Conservation (phyloP, 2,329 filamentous ascomycete species). For the Lachnellula cervina region DNA sequence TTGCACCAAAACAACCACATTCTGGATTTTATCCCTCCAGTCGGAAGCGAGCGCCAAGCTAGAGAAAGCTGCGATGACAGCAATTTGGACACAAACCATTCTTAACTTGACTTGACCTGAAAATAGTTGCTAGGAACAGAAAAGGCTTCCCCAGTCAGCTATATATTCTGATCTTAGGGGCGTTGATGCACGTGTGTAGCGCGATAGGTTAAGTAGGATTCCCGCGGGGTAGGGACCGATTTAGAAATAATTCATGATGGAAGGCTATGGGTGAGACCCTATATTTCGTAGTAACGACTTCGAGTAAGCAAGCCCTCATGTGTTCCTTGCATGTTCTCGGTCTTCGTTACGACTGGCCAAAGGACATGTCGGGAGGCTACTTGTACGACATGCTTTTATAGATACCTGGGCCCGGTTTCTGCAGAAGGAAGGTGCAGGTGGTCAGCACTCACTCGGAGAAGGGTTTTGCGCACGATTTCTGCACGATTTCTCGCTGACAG, state of each 20-base stretch:
- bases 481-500: not conserved
- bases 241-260: no score
- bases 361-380: not conserved
- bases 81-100: slow-evolving; percentile 12
- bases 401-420: no score
- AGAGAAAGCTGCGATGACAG: slow-evolving; percentile 14
- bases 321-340: not conserved
- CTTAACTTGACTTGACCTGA: not conserved
- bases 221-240: not conserved
- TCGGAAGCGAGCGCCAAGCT: slow-evolving; percentile 19
- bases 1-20: slow-evolving; percentile 43
- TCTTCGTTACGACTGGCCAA: not conserved
- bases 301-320: not conserved
- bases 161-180: not conserved
- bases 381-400: no score
- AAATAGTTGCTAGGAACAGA: not conserved
- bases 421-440: not conserved
- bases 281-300: no score
- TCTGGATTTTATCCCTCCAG: slow-evolving; percentile 40
- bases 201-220: slow-evolving; percentile 8
- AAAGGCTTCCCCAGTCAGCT: not conserved
- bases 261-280: no score
- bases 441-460: not conserved
- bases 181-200: slow-evolving; percentile 6
- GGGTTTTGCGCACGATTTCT: not conserved